Conservation (phyloP, 768 basidiomycete species). For the Russula dissimulans region DNA sequence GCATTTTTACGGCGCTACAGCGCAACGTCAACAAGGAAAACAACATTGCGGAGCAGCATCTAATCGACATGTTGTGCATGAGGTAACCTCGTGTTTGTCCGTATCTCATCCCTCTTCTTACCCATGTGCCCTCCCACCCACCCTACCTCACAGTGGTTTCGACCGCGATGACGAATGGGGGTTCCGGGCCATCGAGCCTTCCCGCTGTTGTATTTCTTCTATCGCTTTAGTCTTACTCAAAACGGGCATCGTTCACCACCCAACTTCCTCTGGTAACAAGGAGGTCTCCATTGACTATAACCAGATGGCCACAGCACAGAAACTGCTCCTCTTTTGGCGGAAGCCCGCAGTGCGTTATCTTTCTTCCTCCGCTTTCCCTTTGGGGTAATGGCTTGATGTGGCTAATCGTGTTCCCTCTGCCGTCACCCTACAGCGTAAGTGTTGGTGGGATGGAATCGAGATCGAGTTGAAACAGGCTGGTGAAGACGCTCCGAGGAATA, state of each 20-base stretch:
- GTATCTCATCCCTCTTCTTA: constrained; percentile 5
- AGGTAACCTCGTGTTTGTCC: constrained; percentile 51
- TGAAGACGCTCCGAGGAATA: constrained; percentile 40
- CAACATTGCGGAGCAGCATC: constrained; percentile 96
- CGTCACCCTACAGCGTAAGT: constrained; percentile 68
- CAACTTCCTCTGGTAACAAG: constrained; percentile 42
- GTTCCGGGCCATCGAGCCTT: constrained; percentile 90
- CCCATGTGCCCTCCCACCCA: not conserved
- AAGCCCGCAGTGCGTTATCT: constrained; percentile 85
- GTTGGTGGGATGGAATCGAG: constrained; percentile 99
- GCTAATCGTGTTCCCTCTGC: not conserved
- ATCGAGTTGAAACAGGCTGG: constrained; percentile 63
- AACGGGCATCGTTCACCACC: constrained; percentile 83
- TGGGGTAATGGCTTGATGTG: constrained; percentile 6
- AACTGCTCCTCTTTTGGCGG: constrained; percentile 94
- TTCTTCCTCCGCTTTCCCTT: constrained; percentile 1
- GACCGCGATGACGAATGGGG: constrained; percentile 98
- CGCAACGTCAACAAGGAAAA: constrained; percentile 99
- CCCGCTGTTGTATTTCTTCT: constrained; percentile 94
- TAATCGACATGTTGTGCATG: constrained; percentile 99
- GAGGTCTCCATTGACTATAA: constrained; percentile 77
- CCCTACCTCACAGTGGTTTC: constrained; percentile 60
- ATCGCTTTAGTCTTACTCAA: constrained; percentile 96
- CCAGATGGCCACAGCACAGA: constrained; percentile 97
- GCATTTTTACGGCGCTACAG: constrained; percentile 96